These are phyloP conservation scores for Alternaria arborescens DNA, from an alignment of 2,329 filamentous ascomycete species.

Conservation along the genomic window DNA sequence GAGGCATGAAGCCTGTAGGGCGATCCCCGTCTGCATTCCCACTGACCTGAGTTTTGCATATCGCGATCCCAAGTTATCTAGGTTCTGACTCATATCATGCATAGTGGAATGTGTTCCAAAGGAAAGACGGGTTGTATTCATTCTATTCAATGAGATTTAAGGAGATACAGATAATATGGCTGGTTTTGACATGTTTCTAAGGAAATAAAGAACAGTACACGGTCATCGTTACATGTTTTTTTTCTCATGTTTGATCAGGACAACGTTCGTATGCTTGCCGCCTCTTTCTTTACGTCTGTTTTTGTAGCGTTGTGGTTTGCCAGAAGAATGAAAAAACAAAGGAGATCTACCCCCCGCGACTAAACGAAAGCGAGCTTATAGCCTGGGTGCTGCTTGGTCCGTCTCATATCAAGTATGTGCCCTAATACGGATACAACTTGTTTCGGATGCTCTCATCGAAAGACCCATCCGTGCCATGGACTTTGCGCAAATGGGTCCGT, in stretches of 20 bases:
- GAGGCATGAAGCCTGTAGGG: too few species aligned
- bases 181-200: too few species aligned
- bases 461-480: background rate
- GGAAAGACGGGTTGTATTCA: background rate
- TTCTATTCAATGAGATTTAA: background rate
- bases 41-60: background rate
- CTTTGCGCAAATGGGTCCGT: background rate
- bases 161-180: background rate
- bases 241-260: background rate
- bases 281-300: background rate
- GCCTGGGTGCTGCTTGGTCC: too few species aligned
- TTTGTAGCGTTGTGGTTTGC: background rate
- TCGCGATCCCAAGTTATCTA: background rate
- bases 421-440: too few species aligned
- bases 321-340: background rate
- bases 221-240: background rate
- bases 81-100: background rate
- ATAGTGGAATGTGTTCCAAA: background rate
- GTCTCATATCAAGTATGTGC: too few species aligned
- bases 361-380: too few species aligned
- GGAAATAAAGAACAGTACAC: background rate
- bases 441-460: background rate
- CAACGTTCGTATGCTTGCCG: background rate
- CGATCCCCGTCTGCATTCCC: background rate
- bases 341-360: too few species aligned